These are phyloP conservation scores for Prunus dulcis DNA, from an alignment of 306 rosid genomes.

Conservation along the genomic window DNA sequence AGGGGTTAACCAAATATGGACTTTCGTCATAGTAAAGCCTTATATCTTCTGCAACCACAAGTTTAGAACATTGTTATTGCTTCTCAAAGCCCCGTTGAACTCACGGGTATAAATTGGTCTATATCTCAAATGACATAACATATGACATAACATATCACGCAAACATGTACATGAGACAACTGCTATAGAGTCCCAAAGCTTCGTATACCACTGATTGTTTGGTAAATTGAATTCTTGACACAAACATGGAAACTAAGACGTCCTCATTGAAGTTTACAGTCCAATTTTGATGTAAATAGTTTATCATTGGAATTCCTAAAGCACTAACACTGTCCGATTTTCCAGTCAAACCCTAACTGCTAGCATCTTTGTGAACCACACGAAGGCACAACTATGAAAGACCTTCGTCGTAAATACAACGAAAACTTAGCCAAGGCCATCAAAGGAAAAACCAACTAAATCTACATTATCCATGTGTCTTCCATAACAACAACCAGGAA, in stretches of 20 bases:
- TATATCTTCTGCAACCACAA: background rate
- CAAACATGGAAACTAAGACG: background rate
- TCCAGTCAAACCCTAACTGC: background rate
- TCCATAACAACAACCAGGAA: background rate
- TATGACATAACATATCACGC: background rate
- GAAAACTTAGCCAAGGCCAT: background rate
- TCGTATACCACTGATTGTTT: background rate
- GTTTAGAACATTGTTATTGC: background rate
- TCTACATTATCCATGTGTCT: background rate
- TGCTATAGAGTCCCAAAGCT: background rate
- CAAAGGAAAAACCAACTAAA: background rate
- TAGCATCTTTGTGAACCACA: background rate
- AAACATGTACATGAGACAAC: background rate
- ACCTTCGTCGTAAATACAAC: background rate
- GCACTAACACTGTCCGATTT: background rate
- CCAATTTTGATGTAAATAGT: background rate
- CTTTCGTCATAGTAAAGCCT: background rate
- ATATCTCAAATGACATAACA: background rate
- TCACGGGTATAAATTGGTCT: background rate
- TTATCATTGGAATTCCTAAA: background rate
- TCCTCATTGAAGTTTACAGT: background rate
- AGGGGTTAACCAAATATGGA: background rate
- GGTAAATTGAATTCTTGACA: background rate
- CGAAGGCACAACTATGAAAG: background rate
- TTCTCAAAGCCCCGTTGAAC: background rate